phyloP scores from a whole-genome alignment of 345 rosid species.

The Boechera divaricarpa region DNA sequence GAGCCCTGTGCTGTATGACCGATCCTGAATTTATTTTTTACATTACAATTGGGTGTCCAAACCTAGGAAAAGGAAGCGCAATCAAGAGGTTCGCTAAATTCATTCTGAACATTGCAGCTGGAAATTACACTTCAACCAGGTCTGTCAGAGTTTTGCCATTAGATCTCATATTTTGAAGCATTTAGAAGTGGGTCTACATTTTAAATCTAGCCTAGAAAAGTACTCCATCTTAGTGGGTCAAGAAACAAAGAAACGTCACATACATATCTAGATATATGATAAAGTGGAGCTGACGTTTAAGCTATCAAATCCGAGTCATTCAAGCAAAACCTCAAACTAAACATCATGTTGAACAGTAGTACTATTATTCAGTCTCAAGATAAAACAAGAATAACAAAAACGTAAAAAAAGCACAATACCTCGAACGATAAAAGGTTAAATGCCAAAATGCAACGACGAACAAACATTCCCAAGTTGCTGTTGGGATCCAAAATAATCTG shows the following conservation, averaged over 20 bases:
- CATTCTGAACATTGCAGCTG: conserved; percentile 8
- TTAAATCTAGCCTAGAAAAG: conserved; percentile 6
- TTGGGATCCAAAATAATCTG: conserved; percentile 86
- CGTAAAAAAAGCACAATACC: conserved; percentile 52
- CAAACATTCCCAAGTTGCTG: conserved; percentile 84
- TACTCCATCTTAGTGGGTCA: background rate
- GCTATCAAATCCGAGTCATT: conserved; percentile 9
- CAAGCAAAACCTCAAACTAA: conserved; percentile 14
- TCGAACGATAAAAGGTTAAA: conserved; percentile 80
- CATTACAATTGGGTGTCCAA: background rate
- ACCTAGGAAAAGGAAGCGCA: conserved; percentile 14
- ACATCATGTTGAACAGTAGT: background rate
- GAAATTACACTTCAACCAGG: conserved; percentile 23
- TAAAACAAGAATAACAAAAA: conserved; percentile 7
- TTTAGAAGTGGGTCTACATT: background rate
- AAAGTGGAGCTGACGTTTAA: background rate
- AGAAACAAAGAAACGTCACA: background rate
- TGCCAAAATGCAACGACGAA: conserved; percentile 87
- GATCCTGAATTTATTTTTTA: background rate
- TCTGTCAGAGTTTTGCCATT: conserved; percentile 11
- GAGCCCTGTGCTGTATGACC: background rate
- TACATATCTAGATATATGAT: background rate
- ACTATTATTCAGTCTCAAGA: background rate
- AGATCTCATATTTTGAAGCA: background rate
- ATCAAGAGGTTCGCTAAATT: conserved; percentile 17